Evolutionary conservation across 1,139 yeast genomes (phyloP), one percentile per base, ranked within the genome.

Genomic region (Protomyces inouyei): DNA sequence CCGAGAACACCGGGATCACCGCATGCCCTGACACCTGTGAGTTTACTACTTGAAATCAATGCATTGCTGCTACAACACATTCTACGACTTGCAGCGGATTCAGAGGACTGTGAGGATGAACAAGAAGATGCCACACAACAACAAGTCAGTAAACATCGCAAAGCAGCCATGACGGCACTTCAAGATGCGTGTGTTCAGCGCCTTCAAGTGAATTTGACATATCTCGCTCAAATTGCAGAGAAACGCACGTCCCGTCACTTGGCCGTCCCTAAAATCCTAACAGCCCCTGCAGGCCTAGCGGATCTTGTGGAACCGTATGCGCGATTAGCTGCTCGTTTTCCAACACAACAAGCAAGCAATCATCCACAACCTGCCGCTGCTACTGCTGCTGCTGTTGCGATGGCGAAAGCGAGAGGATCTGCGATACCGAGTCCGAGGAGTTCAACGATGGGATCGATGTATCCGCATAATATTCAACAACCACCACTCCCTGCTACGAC

Each of bases 41-140:
- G 64, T 38, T 18, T 64, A 37, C 6, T 64, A 16, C 60, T 64
- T 52, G 65, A 64, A 10, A 64, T 64, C 51, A 64, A 64, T 40
- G 38, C 55, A 21, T 59, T 64, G 21, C 57, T 61, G 57, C 46
- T 61, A n/a, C 65, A 56, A 12, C 60, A 61, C 25, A 48, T 48
- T n/a, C 28, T 59, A 18, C 52, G 48, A 43, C 10, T 43, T 52
- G 14, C 57, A 38, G 35, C 43, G 14, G 43, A 37, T 9, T 14
- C 14, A 9, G 16, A 37, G 43, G 43, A 37, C 16, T 12, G 4
- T n/a, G 16, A 3, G 16, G 43, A 37, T n/a, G 43, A 12, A 1
- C 16, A n/a, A 1, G 43, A 37, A 4, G 43, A 37, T 4, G 14
- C 43, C 5, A n/a, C 14, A 14, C 43, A 12, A 37, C 43, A 37